Conservation (phyloP, 2,329 filamentous ascomycete genomes). For the Sporothrix euskadiensis region DNA sequence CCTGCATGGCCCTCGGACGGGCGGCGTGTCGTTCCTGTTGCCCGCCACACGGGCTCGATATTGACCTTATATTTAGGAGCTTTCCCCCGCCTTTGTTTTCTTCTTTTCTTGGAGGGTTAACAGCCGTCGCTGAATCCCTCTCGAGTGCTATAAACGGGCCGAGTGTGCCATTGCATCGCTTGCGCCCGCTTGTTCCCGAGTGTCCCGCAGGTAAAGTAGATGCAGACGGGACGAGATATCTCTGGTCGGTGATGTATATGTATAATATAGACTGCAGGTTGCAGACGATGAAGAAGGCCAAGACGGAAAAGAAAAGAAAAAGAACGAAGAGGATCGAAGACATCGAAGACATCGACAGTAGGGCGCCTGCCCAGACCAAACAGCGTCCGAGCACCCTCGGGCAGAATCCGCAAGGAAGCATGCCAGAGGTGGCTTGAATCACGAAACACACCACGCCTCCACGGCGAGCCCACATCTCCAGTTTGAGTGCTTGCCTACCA, state of each 20-base stretch:
- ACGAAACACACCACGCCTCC: slow-evolving; percentile 11
- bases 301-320: neutral
- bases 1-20: slow-evolving; percentile 5
- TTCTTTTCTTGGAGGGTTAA: neutral
- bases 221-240: neutral
- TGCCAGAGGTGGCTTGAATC: slow-evolving; percentile 16
- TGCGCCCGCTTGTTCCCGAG: neutral
- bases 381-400: slow-evolving; percentile 14
- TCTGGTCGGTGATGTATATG: neutral
- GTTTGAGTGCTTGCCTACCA: neutral
- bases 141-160: slow-evolving; percentile 11
- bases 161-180: slow-evolving; percentile 1
- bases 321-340: neutral
- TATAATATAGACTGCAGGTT: neutral
- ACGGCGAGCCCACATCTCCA: neutral
- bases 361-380: neutral
- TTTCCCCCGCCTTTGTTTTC: no score
- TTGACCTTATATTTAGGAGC: slow-evolving; percentile 3
- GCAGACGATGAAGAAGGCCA: neutral
- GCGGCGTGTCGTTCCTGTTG: slow-evolving; percentile 4
- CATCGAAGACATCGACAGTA: neutral
- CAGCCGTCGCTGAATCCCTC: neutral
- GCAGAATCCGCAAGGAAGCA: neutral
- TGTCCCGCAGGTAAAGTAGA: slow-evolving; percentile 1
- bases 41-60: slow-evolving; percentile 13